Evolutionary conservation across 495 filamentous ascomycete genomes (phyloP).

Genomic region (Aspergillus asperescens): DNA sequence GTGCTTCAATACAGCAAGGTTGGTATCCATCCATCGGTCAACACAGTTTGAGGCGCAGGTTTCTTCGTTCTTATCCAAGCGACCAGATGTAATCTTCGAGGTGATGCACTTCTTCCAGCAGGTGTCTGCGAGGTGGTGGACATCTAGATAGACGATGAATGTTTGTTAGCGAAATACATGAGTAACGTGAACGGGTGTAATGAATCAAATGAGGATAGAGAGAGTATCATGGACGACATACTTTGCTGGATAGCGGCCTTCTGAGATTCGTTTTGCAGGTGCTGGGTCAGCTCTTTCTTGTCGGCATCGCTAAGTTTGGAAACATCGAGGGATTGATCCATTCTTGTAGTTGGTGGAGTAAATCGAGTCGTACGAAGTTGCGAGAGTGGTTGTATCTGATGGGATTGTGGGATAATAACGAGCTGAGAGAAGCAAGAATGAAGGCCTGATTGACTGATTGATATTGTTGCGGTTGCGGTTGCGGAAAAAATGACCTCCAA

Average conservation of each 20-base stretch:
- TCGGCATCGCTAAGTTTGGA: constrained; percentile 72
- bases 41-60: constrained; percentile 85
- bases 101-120: constrained; percentile 93
- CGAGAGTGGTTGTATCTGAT: background rate
- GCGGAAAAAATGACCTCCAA: constrained; percentile 1
- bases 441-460: no score
- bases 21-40: constrained; percentile 86
- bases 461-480: background rate
- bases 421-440: no score
- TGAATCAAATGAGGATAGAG: background rate
- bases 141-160: constrained; percentile 16
- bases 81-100: constrained; percentile 55
- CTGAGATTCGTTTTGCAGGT: constrained; percentile 73
- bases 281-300: constrained; percentile 79
- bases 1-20: constrained; percentile 72
- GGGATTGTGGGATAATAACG: no score
- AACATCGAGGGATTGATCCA: constrained; percentile 52
- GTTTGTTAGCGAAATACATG: background rate
- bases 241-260: constrained; percentile 74
- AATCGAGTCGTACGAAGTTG: background rate
- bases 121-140: constrained; percentile 77
- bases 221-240: constrained; percentile 34
- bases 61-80: constrained; percentile 71
- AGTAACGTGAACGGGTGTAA: background rate
- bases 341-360: constrained; percentile 14